Percentiles rank a stretch among this genome's conserved stretches.
Conservation (phyloP, 768 basidiomycete species). For the Clitopilus hobsonii region DNA sequence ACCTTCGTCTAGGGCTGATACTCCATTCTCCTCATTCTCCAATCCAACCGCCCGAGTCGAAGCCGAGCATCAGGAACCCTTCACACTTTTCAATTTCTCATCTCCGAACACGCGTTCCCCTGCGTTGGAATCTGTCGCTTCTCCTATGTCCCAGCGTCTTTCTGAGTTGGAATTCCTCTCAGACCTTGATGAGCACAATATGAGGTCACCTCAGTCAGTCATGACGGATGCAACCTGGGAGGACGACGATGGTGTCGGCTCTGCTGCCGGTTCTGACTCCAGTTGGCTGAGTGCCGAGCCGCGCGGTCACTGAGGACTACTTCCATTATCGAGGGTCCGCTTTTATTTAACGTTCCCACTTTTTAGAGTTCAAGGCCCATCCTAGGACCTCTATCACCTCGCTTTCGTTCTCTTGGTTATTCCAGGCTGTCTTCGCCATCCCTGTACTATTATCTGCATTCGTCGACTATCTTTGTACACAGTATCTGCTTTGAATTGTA, state of each 20-base stretch:
- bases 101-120: constrained; percentile 9
- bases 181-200: constrained; percentile 12
- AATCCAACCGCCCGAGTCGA: constrained; percentile 10
- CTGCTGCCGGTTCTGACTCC: constrained; percentile 10
- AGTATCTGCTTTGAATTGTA: no score
- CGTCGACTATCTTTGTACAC: no score
- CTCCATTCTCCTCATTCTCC: constrained; percentile 31
- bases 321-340: neutral
- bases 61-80: constrained; percentile 3
- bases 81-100: constrained; percentile 14
- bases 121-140: neutral
- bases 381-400: neutral
- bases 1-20: constrained; percentile 35
- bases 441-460: no score
- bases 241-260: constrained; percentile 7
- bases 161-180: constrained; percentile 17
- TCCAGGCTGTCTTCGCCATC: no score
- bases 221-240: neutral
- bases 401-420: neutral
- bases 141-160: neutral
- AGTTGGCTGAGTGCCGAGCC: constrained; percentile 17
- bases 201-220: constrained; percentile 12
- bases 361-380: no score
- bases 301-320: constrained; percentile 6
- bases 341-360: no score